A percentile compares a stretch with the other conserved stretches of the same genome.
phyloP scores from a whole-genome alignment of 2,329 filamentous ascomycete genomes.

The Alternaria sp. region DNA sequence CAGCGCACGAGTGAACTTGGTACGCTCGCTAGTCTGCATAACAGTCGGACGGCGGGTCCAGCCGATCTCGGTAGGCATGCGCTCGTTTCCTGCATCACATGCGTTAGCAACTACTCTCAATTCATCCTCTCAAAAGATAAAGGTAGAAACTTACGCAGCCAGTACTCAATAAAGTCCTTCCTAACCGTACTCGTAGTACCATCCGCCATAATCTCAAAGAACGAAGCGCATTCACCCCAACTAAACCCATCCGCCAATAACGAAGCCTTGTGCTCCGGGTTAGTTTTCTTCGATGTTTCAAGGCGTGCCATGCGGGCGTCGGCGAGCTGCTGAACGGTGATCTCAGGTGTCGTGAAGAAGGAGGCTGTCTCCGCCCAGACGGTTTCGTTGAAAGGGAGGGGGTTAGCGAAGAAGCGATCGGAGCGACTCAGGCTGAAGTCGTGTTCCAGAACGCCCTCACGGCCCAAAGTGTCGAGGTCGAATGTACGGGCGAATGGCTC shows the following conservation, averaged over 20 bases:
- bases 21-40: conserved; percentile 12
- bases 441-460: conserved; percentile 8
- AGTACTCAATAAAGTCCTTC: conserved; percentile 14
- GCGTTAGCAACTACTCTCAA: not conserved
- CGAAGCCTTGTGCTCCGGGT: conserved; percentile 9
- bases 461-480: conserved; percentile 7
- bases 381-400: conserved; percentile 12
- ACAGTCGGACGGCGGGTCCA: conserved; percentile 12
- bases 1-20: conserved; percentile 8
- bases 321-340: conserved; percentile 4
- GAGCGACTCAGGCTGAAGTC: conserved; percentile 13
- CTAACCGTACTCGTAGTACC: conserved; percentile 7
- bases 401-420: conserved; percentile 9
- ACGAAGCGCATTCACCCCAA: conserved; percentile 12
- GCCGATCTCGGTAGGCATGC: conserved; percentile 10
- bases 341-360: conserved; percentile 5
- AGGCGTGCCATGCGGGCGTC: conserved; percentile 1
- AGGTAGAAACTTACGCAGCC: conserved; percentile 6
- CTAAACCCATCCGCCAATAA: conserved; percentile 7
- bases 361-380: conserved; percentile 10
- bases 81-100: conserved; percentile 1
- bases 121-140: not conserved
- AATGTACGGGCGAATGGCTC: conserved; percentile 4
- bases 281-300: conserved; percentile 4
- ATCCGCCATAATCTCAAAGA: conserved; percentile 15